Percentiles rank a stretch among this genome's conserved stretches.
These are phyloP conservation scores for Pythium dissimile DNA, from an alignment of 352 stramenopile genomes.

Conservation along the genomic window DNA sequence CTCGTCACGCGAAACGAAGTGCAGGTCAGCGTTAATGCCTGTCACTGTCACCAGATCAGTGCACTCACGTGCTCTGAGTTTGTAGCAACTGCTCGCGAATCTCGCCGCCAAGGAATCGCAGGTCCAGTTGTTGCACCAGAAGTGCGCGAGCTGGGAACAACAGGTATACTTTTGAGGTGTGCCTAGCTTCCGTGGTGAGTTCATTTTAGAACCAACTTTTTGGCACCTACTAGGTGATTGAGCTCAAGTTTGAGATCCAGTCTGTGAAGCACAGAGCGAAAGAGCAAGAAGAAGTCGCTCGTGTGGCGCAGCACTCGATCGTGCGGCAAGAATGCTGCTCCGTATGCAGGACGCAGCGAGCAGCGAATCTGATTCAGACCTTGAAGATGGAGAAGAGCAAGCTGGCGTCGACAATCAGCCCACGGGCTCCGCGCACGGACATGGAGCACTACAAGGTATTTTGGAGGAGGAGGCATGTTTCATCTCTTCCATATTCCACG, in stretches of 20 bases:
- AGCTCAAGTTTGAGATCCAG: constrained; percentile 52
- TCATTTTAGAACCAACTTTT: too few species aligned
- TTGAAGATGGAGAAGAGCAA: constrained; percentile 22
- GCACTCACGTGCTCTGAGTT: background rate
- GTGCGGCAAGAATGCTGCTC: constrained; percentile 25
- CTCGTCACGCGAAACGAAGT: constrained; percentile 19
- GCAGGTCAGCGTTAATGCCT: background rate
- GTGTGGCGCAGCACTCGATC: constrained; percentile 20
- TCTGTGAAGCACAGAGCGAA: constrained; percentile 29
- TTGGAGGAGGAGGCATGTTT: too few species aligned
- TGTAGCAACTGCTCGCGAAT: constrained; percentile 21
- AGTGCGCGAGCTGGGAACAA: constrained; percentile 42
- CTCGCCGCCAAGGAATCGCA: constrained; percentile 39
- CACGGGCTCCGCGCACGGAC: constrained; percentile 21
- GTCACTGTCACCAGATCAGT: background rate
- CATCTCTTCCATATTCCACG: too few species aligned
- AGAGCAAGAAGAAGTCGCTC: constrained; percentile 28
- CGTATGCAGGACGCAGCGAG: constrained; percentile 13
- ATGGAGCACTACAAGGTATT: constrained; percentile 32
- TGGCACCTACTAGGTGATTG: constrained; percentile 30
- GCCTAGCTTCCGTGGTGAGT: too few species aligned
- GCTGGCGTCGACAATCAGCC: constrained; percentile 19
- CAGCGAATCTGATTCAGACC: constrained; percentile 11
- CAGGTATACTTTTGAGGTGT: too few species aligned
- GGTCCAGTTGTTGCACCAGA: constrained; percentile 33